A percentile compares a stretch with the other conserved stretches of the same genome.
Conservation (phyloP, 352 stramenopile species). For the Phytophthora citricola region DNA sequence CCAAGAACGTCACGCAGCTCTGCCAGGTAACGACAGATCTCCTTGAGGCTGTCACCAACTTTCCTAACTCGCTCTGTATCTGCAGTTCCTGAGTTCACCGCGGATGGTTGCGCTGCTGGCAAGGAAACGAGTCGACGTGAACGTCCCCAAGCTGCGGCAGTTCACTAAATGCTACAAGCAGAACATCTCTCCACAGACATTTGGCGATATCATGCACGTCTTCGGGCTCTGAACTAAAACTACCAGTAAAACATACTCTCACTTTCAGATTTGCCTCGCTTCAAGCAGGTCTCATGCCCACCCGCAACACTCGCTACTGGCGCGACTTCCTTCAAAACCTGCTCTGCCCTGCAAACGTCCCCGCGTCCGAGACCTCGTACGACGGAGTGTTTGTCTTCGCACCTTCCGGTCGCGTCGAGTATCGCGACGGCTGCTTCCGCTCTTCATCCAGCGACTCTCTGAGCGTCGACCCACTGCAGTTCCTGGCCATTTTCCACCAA, state of each 20-base stretch:
- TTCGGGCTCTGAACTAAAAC: constrained; percentile 43
- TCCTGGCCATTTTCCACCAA: constrained; percentile 52
- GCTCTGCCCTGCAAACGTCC: constrained; percentile 10
- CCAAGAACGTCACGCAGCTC: constrained; percentile 83
- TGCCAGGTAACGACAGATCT: constrained; percentile 51
- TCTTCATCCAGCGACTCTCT: constrained; percentile 1
- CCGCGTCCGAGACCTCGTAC: constrained; percentile 30
- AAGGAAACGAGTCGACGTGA: constrained; percentile 48
- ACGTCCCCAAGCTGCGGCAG: constrained; percentile 57
- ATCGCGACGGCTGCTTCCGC: constrained; percentile 55
- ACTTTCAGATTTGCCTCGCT: constrained; percentile 28
- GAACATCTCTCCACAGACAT: constrained; percentile 39
- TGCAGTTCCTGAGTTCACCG: constrained; percentile 71
- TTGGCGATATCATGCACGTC: constrained; percentile 51
- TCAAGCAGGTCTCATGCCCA: constrained; percentile 28
- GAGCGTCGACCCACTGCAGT: constrained; percentile 25
- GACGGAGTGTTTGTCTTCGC: constrained; percentile 58
- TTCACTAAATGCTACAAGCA: constrained; percentile 77
- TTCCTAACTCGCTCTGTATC: no score
- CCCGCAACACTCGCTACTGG: constrained; percentile 56
- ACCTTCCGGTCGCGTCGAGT: constrained; percentile 45
- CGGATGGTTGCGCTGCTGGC: constrained; percentile 60
- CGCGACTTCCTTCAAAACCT: constrained; percentile 48
- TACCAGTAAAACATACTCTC: background rate
- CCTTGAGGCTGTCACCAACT: no score